Conservation (phyloP, 192 early-diverging fungal species). For the Ramicandelaber brevisporus region DNA sequence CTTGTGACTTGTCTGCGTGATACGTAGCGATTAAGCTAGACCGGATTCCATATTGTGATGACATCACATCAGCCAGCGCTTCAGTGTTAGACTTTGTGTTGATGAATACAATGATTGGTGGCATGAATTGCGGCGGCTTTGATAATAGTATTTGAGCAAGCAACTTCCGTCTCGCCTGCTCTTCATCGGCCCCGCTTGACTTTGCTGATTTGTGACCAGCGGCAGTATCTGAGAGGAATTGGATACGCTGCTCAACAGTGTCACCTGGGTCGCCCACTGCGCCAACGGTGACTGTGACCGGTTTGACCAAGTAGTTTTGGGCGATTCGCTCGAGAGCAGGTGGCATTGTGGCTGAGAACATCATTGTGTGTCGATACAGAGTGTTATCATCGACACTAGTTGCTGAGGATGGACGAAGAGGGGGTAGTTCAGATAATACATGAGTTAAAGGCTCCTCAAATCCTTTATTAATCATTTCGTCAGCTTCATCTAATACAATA, state of each 20-base stretch:
- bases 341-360: conserved; percentile 99
- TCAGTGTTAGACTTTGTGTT: conserved; percentile 91
- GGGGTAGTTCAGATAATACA: too few species aligned
- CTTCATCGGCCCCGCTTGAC: conserved; percentile 69
- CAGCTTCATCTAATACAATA: conserved; percentile 98
- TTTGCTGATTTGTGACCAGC: too few species aligned
- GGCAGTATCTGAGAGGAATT: conserved; percentile 73
- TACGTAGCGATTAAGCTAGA: conserved; percentile 63
- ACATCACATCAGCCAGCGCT: conserved; percentile 19
- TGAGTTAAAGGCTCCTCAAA: conserved; percentile 92
- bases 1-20: conserved; percentile 93
- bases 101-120: conserved; percentile 93
- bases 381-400: too few species aligned
- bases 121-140: conserved; percentile 34
- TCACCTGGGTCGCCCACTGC: conserved; percentile 89
- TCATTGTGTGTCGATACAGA: conserved; percentile 88
- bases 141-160: conserved; percentile 53
- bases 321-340: conserved; percentile 80
- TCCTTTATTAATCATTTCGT: conserved; percentile 85
- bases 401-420: too few species aligned
- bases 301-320: conserved; percentile 70
- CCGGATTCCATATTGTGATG: conserved; percentile 18
- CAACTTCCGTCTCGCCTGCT: conserved; percentile 40
- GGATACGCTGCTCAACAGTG: conserved; percentile 84
- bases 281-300: conserved; percentile 90